Evolutionary conservation across 352 stramenopile genomes (phyloP).

Genomic region (Globisporangium alternatum): DNA sequence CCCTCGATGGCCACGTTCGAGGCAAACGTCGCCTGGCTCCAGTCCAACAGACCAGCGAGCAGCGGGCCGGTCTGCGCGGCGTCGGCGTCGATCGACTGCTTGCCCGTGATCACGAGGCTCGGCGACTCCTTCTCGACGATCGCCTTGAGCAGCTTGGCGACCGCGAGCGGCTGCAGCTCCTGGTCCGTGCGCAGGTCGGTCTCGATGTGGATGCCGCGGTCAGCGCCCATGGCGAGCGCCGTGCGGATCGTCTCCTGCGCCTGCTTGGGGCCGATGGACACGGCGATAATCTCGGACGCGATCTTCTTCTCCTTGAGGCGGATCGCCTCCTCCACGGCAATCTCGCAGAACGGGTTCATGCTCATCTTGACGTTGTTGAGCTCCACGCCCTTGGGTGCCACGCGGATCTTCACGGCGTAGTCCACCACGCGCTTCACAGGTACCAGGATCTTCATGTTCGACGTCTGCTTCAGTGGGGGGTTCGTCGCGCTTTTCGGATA

Average conservation of each 20-base stretch:
- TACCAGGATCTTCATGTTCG: constrained; percentile 90
- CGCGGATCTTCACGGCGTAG: constrained; percentile 98
- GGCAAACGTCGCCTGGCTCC: constrained; percentile 98
- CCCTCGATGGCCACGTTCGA: constrained; percentile 83
- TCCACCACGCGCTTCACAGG: constrained; percentile 97
- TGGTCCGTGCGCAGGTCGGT: constrained; percentile 97
- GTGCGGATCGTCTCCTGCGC: constrained; percentile 96
- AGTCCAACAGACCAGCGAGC: constrained; percentile 95
- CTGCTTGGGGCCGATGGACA: constrained; percentile 97
- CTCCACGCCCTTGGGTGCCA: constrained; percentile 93
- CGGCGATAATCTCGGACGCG: constrained; percentile 92
- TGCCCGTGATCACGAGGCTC: constrained; percentile 96
- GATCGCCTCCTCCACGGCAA: constrained; percentile 97
- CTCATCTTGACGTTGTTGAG: constrained; percentile 99
- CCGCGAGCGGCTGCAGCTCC: constrained; percentile 96
- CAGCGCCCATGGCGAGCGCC: constrained; percentile 91
- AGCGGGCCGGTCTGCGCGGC: constrained; percentile 90
- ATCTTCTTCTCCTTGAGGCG: constrained; percentile 98
- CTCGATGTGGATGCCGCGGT: constrained; percentile 97
- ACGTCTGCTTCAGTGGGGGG: neutral
- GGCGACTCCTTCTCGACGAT: constrained; percentile 92
- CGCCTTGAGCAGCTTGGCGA: constrained; percentile 96
- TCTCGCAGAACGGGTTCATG: constrained; percentile 99
- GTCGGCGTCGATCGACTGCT: constrained; percentile 94
- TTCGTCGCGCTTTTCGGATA: neutral